phyloP scores from a whole-genome alignment of 331 rosid species.

The Saraca asoca region DNA sequence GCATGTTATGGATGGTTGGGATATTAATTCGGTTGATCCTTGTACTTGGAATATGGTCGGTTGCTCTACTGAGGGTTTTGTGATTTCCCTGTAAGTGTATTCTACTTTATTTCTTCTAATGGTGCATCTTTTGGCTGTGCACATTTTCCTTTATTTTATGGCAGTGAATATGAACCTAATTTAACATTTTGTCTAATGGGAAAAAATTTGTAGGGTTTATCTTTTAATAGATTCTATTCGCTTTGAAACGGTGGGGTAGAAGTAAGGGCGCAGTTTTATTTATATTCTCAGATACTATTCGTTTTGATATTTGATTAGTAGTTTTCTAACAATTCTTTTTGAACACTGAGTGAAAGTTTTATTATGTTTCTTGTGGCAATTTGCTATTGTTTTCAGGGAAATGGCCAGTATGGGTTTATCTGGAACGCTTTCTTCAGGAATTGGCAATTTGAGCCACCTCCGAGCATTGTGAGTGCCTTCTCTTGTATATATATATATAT shows the following conservation, averaged over 20 bases:
- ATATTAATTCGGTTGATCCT: constrained; percentile 93
- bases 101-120: background rate
- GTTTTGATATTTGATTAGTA: constrained; percentile 20
- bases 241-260: background rate
- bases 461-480: constrained; percentile 62
- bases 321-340: no score
- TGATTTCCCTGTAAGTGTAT: constrained; percentile 72
- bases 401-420: constrained; percentile 77
- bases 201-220: background rate
- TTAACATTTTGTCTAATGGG: background rate
- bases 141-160: constrained; percentile 1
- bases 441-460: constrained; percentile 83
- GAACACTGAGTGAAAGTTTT: constrained; percentile 20
- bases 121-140: constrained; percentile 8
- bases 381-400: constrained; percentile 55
- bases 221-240: background rate
- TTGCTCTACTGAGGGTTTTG: constrained; percentile 81
- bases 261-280: background rate
- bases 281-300: background rate
- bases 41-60: constrained; percentile 94
- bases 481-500: constrained; percentile 16
- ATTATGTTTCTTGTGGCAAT: background rate
- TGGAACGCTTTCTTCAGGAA: constrained; percentile 74
- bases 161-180: background rate
- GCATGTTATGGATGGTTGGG: constrained; percentile 79